phyloP scores from a whole-genome alignment of 805 yeast species.

The Lipomyces lipofer region DNA sequence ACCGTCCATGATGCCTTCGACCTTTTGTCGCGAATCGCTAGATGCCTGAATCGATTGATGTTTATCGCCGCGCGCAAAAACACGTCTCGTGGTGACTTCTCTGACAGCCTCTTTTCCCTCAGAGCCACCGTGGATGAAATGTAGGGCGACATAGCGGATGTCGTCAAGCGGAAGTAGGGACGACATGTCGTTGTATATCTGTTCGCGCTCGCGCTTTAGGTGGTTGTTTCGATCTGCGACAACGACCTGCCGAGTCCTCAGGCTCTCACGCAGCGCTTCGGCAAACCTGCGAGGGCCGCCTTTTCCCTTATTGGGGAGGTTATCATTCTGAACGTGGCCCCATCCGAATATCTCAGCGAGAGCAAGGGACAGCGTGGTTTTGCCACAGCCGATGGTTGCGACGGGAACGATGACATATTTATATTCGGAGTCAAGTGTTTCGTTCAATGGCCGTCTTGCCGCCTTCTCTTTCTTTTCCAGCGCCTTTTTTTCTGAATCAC shows the following conservation, averaged over 20 bases:
- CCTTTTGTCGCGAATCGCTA: constrained; percentile 49
- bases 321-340: constrained; percentile 82
- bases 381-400: constrained; percentile 93
- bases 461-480: neutral
- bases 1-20: constrained; percentile 67
- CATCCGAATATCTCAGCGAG: constrained; percentile 61
- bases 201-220: constrained; percentile 64
- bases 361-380: constrained; percentile 75
- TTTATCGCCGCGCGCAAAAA: constrained; percentile 72
- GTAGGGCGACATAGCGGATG: constrained; percentile 63
- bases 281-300: constrained; percentile 32
- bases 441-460: too few relatives aligned
- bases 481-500: constrained; percentile 19
- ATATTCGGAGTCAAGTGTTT: constrained; percentile 36
- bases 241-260: constrained; percentile 52
- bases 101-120: constrained; percentile 14
- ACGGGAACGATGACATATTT: constrained; percentile 75
- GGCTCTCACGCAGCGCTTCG: constrained; percentile 33
- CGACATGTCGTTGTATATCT: constrained; percentile 57
- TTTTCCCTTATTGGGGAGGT: constrained; percentile 46
- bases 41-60: constrained; percentile 76
- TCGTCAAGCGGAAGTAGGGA: constrained; percentile 42
- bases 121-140: constrained; percentile 52
- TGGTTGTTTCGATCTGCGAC: constrained; percentile 85
- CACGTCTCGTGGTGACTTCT: constrained; percentile 57